phyloP scores from a whole-genome alignment of 1,284 basidiomycete species.

The Pseudozyma tsukubaensis region DNA sequence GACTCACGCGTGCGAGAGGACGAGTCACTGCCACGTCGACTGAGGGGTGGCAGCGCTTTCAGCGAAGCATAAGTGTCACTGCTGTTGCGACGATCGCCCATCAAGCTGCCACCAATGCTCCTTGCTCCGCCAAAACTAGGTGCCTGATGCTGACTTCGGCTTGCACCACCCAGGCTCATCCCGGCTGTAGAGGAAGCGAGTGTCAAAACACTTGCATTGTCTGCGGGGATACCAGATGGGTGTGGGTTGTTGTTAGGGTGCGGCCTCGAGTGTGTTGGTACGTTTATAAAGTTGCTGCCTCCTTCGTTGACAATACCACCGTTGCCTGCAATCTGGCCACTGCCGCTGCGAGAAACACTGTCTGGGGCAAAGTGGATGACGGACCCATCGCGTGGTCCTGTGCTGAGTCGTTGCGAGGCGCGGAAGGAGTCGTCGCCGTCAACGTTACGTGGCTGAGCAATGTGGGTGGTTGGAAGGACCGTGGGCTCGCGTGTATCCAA shows the following conservation, averaged over 20 bases:
- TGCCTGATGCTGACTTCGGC: conserved; percentile 49
- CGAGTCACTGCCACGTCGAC: conserved; percentile 61
- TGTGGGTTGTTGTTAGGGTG: conserved; percentile 95
- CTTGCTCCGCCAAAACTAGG: conserved; percentile 56
- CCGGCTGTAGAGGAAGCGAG: conserved; percentile 83
- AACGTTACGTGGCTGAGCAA: conserved; percentile 80
- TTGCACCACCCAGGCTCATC: conserved; percentile 51
- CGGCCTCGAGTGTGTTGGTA: conserved; percentile 84
- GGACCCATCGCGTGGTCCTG: conserved; percentile 34
- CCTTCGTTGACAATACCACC: conserved; percentile 19
- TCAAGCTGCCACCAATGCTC: conserved; percentile 57
- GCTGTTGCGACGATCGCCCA: conserved; percentile 60
- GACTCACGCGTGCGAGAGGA: conserved; percentile 53
- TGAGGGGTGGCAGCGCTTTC: conserved; percentile 62
- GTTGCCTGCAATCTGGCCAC: conserved; percentile 22
- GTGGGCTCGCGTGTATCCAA: conserved; percentile 73
- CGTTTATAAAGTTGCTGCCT: conserved; percentile 39
- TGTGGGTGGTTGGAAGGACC: conserved; percentile 78
- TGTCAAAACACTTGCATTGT: conserved; percentile 91
- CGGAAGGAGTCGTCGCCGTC: conserved; percentile 34
- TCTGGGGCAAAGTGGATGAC: conserved; percentile 30
- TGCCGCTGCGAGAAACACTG: conserved; percentile 25
- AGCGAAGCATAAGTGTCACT: conserved; percentile 62
- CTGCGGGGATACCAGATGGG: conserved; percentile 85
- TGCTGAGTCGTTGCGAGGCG: conserved; percentile 30